Base-by-base conservation (phyloP, 202 grass and related monocot species). In the Musa balbisiana region DNA sequence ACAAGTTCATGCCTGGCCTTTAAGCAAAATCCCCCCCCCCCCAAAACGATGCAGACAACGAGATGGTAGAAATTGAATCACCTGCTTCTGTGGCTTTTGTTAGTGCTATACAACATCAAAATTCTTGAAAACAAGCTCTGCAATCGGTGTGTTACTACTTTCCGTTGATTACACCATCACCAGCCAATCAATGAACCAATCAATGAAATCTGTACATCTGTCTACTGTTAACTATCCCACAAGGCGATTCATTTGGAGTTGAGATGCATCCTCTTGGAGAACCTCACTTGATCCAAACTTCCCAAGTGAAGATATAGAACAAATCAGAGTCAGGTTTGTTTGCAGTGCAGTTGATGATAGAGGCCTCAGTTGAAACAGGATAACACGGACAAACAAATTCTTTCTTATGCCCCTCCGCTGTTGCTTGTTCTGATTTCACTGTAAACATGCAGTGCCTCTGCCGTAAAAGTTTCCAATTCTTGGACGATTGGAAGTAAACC, bases 401-500 rank as follows among this genome's bases (percentile, higher is more conserved):
- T 43, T 43, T 43, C 2, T 43, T 43, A 43, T 43, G 33, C 33
- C 33, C 79, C 77, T 29, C 54, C n/a, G 1, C 20, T 62, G 73
- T 82, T 19, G 24, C 25, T 69, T 11, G 55, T 74, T 83, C 94
- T 92, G 68, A 99, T 80, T 63, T 20, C 12, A 67, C 15, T 55
- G 11, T 95, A 92, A 24, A 75, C 78, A 71, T 75, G 77, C 64
- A 92, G 64, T 73, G 87, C 85, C 49, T 49, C 65, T 19, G 83
- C 76, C 53, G 85, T 84, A 85, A 89, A 92, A 65, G 51, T 76
- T 73, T 43, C 71, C 25, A 94, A 82, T 50, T 88, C 83, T 81
- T 98, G 62, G 54, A 98, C 76, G 60, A 83, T 50, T 55, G 89
- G 88, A 71, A 86, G 49, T 73, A 98, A 85, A 58, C 86, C 91